Percentiles rank a stretch among this genome's conserved stretches.
Evolutionary conservation across 1,284 basidiomycete species (phyloP).

Genomic region (Coriolopsis trogii): DNA sequence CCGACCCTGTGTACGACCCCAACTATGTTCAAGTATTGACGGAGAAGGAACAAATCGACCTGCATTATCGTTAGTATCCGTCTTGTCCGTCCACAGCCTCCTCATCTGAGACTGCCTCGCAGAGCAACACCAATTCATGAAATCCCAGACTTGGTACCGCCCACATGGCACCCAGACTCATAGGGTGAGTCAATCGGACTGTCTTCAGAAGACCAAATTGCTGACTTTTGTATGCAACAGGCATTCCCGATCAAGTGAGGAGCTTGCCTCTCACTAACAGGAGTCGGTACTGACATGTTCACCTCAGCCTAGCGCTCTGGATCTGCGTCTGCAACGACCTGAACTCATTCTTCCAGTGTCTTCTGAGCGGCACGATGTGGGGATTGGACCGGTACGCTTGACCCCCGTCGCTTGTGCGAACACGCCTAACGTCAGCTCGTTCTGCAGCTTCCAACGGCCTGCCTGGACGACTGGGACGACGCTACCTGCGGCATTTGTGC

Average conservation of each 20-base stretch:
- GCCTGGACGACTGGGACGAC: slow-evolving; percentile 73
- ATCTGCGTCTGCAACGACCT: slow-evolving; percentile 76
- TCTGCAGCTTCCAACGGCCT: slow-evolving; percentile 56
- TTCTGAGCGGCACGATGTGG: slow-evolving; percentile 87
- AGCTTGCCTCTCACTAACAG: too few species aligned
- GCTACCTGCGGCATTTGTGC: slow-evolving; percentile 78
- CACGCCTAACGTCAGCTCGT: neutral
- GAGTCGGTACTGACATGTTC: too few species aligned
- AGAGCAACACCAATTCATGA: slow-evolving; percentile 72
- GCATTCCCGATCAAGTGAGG: slow-evolving; percentile 81
- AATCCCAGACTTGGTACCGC: slow-evolving; percentile 84
- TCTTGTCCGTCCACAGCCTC: neutral
- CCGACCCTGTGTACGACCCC: slow-evolving; percentile 73
- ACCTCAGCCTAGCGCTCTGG: slow-evolving; percentile 54
- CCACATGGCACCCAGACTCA: slow-evolving; percentile 88
- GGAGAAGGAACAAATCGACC: slow-evolving; percentile 68
- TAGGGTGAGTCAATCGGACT: slow-evolving; percentile 52
- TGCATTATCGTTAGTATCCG: slow-evolving; percentile 62
- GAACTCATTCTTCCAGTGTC: slow-evolving; percentile 81
- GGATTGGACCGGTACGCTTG: slow-evolving; percentile 59
- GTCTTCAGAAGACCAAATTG: too few species aligned
- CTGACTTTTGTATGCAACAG: slow-evolving; percentile 35
- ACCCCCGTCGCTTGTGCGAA: neutral
- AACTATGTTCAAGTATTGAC: slow-evolving; percentile 78
- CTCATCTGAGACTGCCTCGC: neutral